A percentile compares a stretch with the other conserved stretches of the same genome.
phyloP scores from a whole-genome alignment of 148 eudicot genomes.

The Chenopodium suecicum region DNA sequence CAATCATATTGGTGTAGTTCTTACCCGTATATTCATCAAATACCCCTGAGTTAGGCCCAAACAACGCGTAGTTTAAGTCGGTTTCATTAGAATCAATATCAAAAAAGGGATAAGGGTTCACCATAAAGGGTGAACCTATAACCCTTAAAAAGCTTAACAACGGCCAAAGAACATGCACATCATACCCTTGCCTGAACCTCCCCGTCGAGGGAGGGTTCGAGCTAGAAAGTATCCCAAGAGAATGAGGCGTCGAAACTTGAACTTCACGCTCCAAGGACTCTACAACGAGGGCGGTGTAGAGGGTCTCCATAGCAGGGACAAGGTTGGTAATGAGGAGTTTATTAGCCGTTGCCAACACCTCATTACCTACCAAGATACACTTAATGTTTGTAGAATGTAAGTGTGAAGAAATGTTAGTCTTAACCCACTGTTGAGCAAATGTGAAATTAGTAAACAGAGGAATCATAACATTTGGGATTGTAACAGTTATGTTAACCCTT shows the following conservation, averaged over 20 bases:
- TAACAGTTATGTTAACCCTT: constrained; percentile 48
- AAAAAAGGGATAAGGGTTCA: constrained; percentile 69
- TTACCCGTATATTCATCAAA: constrained; percentile 41
- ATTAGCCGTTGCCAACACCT: constrained; percentile 53
- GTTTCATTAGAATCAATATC: constrained; percentile 35
- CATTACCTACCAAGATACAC: constrained; percentile 67
- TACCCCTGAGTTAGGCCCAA: constrained; percentile 48
- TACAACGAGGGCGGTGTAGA: constrained; percentile 43
- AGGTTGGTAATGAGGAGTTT: constrained; percentile 40
- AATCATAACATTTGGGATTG: constrained; percentile 54
- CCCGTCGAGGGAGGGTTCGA: constrained; percentile 64
- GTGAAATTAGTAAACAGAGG: constrained; percentile 40
- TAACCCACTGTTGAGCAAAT: constrained; percentile 53
- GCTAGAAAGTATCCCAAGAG: constrained; percentile 48
- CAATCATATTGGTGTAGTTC: constrained; percentile 64
- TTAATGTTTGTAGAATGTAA: constrained; percentile 44
- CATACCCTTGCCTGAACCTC: constrained; percentile 55
- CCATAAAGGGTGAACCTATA: constrained; percentile 56
- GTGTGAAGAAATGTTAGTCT: constrained; percentile 36
- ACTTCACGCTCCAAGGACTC: constrained; percentile 39
- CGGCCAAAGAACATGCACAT: constrained; percentile 47
- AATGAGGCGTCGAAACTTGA: constrained; percentile 64
- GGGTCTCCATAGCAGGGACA: constrained; percentile 59
- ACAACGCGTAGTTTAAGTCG: constrained; percentile 44
- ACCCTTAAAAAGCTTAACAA: constrained; percentile 48